Conservation (phyloP, 805 yeast genomes). For the Metschnikowia peoriensis region DNA sequence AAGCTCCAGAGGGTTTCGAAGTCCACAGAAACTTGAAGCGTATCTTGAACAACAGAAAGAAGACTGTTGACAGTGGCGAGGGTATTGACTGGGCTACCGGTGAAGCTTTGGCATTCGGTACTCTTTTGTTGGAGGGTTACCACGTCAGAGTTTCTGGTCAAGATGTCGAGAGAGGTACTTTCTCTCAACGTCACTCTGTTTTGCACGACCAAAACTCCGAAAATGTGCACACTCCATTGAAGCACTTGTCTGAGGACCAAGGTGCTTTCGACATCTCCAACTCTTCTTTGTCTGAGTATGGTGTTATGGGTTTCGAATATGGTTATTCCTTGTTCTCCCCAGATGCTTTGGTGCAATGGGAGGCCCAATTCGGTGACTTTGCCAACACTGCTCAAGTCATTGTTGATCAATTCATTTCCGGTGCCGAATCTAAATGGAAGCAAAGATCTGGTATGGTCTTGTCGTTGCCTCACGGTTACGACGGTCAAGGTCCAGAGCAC, state of each 20-base stretch:
- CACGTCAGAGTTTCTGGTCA: slow-evolving; percentile 98
- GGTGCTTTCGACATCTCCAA: slow-evolving; percentile 86
- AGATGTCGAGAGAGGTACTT: slow-evolving; percentile 99
- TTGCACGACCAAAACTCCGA: slow-evolving; percentile 94
- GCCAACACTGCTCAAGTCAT: slow-evolving; percentile 99
- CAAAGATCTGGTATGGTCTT: slow-evolving; percentile 96
- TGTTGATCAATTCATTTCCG: slow-evolving; percentile 92
- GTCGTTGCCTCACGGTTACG: slow-evolving; percentile 98
- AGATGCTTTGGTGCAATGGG: slow-evolving; percentile 97
- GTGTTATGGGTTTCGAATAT: slow-evolving; percentile 98
- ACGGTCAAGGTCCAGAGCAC: slow-evolving; percentile 99
- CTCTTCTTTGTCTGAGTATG: slow-evolving; percentile 96
- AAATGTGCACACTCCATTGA: slow-evolving; percentile 78
- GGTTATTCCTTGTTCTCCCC: slow-evolving; percentile 98
- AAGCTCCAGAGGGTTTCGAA: slow-evolving; percentile 84
- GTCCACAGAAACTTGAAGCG: slow-evolving; percentile 95
- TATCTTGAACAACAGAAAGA: slow-evolving; percentile 83
- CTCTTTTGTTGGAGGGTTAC: slow-evolving; percentile 87
- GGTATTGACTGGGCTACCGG: slow-evolving; percentile 99
- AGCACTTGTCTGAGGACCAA: slow-evolving; percentile 74
- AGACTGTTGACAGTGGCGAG: slow-evolving; percentile 83
- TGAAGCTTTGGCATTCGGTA: slow-evolving; percentile 97
- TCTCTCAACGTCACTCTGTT: slow-evolving; percentile 99
- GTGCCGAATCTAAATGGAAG: slow-evolving; percentile 98
- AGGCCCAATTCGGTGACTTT: slow-evolving; percentile 99